Percentiles rank a stretch among this genome's conserved stretches.
These are phyloP conservation scores for Friedmanniomyces endolithicus DNA, from an alignment of 495 filamentous ascomycete species.

Conservation along the genomic window DNA sequence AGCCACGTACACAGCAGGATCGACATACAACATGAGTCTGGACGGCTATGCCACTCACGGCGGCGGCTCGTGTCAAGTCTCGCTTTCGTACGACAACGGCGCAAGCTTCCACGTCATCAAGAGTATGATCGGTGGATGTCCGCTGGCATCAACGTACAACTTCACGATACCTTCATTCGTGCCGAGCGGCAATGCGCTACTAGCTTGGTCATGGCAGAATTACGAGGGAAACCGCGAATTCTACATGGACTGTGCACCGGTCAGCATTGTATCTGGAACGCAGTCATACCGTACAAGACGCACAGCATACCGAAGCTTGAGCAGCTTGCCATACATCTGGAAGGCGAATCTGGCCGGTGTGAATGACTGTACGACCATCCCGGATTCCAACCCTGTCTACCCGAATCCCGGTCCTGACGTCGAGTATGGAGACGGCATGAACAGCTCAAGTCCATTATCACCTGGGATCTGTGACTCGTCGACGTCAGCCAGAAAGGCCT, in stretches of 20 bases:
- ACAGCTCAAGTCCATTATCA: conserved; percentile 13
- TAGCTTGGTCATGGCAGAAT: conserved; percentile 56
- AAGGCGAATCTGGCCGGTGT: conserved; percentile 43
- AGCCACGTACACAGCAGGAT: conserved; percentile 44
- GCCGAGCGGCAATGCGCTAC: conserved; percentile 45
- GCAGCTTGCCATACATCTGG: conserved; percentile 44
- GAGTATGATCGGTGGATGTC: conserved; percentile 52
- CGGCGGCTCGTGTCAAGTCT: conserved; percentile 55
- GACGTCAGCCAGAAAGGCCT: conserved; percentile 10
- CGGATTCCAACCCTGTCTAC: conserved; percentile 48
- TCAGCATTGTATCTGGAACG: conserved; percentile 33
- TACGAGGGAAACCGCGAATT: conserved; percentile 53
- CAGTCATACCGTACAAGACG: conserved; percentile 16
- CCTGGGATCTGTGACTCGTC: conserved; percentile 8
- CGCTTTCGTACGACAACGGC: conserved; percentile 51
- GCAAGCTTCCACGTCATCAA: conserved; percentile 52
- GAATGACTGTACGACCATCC: conserved; percentile 39
- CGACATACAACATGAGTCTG: conserved; percentile 45
- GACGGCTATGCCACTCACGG: conserved; percentile 45
- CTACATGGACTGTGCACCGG: conserved; percentile 55
- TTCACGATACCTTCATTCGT: conserved; percentile 55
- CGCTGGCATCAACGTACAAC: conserved; percentile 37
- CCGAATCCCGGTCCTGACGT: conserved; percentile 63
- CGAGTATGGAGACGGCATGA: conserved; percentile 22
- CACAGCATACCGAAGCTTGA: conserved; percentile 30